Evolutionary conservation across 345 rosid species (phyloP), one percentile per base, ranked within the genome.

Genomic region (Passiflora organensis): DNA sequence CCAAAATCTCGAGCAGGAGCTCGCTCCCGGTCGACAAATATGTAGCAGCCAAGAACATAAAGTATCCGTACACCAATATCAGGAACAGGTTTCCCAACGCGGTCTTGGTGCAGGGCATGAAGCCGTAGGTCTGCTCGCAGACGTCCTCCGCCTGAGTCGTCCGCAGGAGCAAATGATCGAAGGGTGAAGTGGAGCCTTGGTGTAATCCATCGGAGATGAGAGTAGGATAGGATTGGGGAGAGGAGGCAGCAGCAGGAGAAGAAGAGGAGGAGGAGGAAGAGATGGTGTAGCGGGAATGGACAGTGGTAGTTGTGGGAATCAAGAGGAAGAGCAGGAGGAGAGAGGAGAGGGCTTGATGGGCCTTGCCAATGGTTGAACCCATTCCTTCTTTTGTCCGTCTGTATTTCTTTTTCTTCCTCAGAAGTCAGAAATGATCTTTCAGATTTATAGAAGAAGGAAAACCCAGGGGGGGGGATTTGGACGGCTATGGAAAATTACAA

Each of bases 111-210:
- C 99, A 91, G 9, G 99, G 99, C 84, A 91, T 42, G 74, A 91
- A 91, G 1, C 99, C 99, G 39, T 91, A 91, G 1, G 96, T 77
- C 84, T 82, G 83, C 42, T 89, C 95, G 60, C 99, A 93, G 17
- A 91, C 67, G 24, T 69, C 78, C 47, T 50, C 67, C 12, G 43
- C 70, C 24, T 56, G 58, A 6, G 66, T 47, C 10, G 24, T 58
- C 2, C 14, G 0, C 15, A 19, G 14, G 10, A 12, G 60, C 56
- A 53, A 28, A 57, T 19, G 56, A 62, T 49, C 15, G 58, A 49
- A 1, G 37, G 18, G 17, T 45, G 45, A 13, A 69, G 21, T 10
- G 55, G n/a, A n/a, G n/a, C n/a, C n/a, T n/a, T n/a, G n/a, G n/a
- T 32, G 12, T 45, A 79, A 21, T 23, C 93, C 97, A 48, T 87